Conservation (phyloP, 1,284 basidiomycete genomes). For the Tylopilus sp. region DNA sequence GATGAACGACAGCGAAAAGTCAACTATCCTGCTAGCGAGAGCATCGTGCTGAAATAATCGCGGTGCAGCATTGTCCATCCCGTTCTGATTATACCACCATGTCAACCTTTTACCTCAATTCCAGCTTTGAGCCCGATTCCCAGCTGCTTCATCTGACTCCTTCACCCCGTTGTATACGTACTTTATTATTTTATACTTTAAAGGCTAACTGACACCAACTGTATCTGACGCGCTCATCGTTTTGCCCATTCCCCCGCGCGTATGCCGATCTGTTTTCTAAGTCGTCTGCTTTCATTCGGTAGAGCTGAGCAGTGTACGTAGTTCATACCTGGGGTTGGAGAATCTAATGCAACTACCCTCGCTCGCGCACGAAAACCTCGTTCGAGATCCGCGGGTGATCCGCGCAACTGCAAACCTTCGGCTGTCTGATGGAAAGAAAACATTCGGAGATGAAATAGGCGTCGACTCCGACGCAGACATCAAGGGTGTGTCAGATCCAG, state of each 20-base stretch:
- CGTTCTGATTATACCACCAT: slow-evolving; percentile 8
- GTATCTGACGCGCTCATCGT: slow-evolving; percentile 15
- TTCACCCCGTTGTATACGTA: slow-evolving; percentile 28
- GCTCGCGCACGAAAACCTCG: slow-evolving; percentile 16
- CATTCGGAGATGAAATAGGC: slow-evolving; percentile 31
- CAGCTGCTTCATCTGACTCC: slow-evolving; percentile 22
- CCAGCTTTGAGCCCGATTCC: slow-evolving; percentile 4
- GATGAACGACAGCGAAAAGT: slow-evolving; percentile 31
- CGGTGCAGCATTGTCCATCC: slow-evolving; percentile 3
- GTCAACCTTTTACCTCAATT: slow-evolving; percentile 4
- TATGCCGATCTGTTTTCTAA: slow-evolving; percentile 7
- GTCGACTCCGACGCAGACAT: slow-evolving; percentile 27
- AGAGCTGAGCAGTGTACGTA: slow-evolving; percentile 12
- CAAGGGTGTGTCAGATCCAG: too few species aligned
- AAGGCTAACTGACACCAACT: slow-evolving; percentile 27
- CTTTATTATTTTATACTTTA: slow-evolving; percentile 34
- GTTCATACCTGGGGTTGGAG: slow-evolving; percentile 7
- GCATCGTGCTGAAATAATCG: slow-evolving; percentile 5
- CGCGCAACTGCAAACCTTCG: slow-evolving; percentile 28
- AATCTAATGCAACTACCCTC: slow-evolving; percentile 4
- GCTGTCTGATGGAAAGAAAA: slow-evolving; percentile 8
- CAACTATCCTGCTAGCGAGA: slow-evolving; percentile 15
- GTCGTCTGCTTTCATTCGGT: slow-evolving; percentile 9
- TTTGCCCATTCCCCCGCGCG: slow-evolving; percentile 7
- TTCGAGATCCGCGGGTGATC: slow-evolving; percentile 26